phyloP scores from a whole-genome alignment of 108 stramenopile species.

The Nitzschia sp. region DNA sequence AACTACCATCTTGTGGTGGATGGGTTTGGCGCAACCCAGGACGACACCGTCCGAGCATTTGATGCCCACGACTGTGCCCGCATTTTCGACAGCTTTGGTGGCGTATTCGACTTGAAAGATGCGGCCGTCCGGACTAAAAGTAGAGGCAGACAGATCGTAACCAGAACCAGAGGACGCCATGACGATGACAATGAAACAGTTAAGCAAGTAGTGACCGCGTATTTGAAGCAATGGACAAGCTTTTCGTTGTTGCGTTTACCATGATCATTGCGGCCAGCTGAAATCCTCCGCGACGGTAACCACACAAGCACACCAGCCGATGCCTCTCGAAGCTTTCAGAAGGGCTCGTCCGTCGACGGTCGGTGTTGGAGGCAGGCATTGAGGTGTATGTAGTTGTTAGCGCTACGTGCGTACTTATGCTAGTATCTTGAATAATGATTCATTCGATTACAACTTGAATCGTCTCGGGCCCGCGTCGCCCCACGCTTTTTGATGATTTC shows the following conservation, averaged over 20 bases:
- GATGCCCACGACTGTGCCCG: slow-evolving; percentile 95
- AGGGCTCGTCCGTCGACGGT: not conserved
- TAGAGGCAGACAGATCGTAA: slow-evolving; percentile 95
- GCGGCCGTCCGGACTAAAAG: slow-evolving; percentile 98
- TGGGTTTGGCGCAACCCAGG: slow-evolving; percentile 93
- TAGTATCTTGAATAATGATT: too few relatives aligned
- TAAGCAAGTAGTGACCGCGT: not conserved
- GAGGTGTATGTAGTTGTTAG: too few relatives aligned
- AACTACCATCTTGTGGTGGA: slow-evolving; percentile 91
- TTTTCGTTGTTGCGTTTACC: too few relatives aligned
- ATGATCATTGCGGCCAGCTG: too few relatives aligned
- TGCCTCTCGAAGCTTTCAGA: slow-evolving; percentile 16
- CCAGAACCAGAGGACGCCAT: slow-evolving; percentile 89
- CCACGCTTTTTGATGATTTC: too few relatives aligned
- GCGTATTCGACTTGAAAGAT: slow-evolving; percentile 98
- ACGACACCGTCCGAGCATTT: slow-evolving; percentile 96
- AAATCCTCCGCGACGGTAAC: too few relatives aligned
- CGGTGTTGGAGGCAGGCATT: too few relatives aligned
- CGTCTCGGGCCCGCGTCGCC: too few relatives aligned
- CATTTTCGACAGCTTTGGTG: slow-evolving; percentile 89
- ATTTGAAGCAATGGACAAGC: too few relatives aligned
- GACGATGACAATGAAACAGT: not conserved
- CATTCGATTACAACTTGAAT: too few relatives aligned
- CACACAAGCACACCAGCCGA: not conserved
- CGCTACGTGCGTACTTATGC: too few relatives aligned